Conservation (phyloP, 768 basidiomycete genomes). For the Phylloporus sp. region DNA sequence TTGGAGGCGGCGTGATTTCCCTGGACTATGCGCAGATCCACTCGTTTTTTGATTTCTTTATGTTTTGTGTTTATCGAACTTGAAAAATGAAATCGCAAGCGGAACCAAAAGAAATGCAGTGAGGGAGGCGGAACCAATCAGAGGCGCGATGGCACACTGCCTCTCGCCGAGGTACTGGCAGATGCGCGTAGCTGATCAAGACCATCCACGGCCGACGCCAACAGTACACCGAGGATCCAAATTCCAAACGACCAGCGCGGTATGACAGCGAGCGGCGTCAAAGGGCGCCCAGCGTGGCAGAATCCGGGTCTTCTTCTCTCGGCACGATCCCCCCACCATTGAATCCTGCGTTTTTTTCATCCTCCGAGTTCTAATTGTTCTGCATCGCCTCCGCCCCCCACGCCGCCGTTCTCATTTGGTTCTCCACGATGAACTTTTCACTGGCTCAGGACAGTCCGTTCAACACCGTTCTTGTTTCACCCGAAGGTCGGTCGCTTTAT, state of each 20-base stretch:
- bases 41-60: no score
- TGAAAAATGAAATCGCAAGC: conserved; percentile 1
- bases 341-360: conserved; percentile 12
- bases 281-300: conserved; percentile 32
- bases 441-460: conserved; percentile 29
- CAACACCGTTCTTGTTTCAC: conserved; percentile 28
- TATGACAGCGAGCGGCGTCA: conserved; percentile 5
- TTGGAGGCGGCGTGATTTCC: background rate
- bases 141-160: conserved; percentile 23
- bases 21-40: no score
- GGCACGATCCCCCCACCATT: conserved; percentile 24
- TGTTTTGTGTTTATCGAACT: no score
- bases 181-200: no score
- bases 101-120: conserved; percentile 4
- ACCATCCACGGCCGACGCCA: conserved; percentile 5
- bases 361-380: no score
- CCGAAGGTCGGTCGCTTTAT: conserved; percentile 27
- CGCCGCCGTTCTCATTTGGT: conserved; percentile 1
- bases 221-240: background rate
- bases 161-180: no score
- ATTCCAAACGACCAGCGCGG: no score
- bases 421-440: conserved; percentile 31
- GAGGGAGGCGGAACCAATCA: conserved; percentile 22
- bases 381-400: conserved; percentile 5
- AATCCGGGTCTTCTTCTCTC: conserved; percentile 30